Percentiles rank a stretch among this genome's conserved stretches.
These are phyloP conservation scores for Pyrus hybrid DNA, from an alignment of 331 rosid species.

Conservation along the genomic window DNA sequence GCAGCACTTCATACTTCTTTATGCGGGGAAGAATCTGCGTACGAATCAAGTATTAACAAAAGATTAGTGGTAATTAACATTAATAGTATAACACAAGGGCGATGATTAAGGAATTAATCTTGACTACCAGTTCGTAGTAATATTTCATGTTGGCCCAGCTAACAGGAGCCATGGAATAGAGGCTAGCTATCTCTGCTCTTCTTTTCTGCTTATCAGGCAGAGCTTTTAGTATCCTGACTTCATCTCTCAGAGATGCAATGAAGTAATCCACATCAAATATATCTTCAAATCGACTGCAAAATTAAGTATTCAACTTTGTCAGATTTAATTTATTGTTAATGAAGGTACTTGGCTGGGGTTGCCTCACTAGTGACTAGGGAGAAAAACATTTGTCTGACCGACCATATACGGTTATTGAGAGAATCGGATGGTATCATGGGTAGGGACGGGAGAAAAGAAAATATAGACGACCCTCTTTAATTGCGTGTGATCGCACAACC, in stretches of 20 bases:
- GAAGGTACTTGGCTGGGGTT: not conserved
- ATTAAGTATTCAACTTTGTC: not conserved
- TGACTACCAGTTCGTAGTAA: not conserved
- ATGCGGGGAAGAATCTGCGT: constrained; percentile 10
- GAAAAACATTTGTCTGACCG: no score
- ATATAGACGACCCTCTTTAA: no score
- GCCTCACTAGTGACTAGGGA: no score
- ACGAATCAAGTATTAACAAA: not conserved
- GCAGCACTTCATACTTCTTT: constrained; percentile 6
- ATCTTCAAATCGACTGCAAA: constrained; percentile 14
- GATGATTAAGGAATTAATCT: not conserved
- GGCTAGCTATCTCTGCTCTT: not conserved
- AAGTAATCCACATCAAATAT: constrained; percentile 22
- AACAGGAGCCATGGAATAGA: constrained; percentile 12
- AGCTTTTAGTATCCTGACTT: constrained; percentile 14
- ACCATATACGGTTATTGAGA: no score
- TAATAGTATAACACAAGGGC: not conserved
- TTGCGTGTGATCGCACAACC: no score
- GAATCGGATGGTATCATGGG: no score
- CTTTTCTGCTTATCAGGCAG: not conserved
- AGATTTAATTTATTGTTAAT: not conserved
- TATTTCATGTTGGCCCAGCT: constrained; percentile 18
- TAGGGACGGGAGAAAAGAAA: no score
- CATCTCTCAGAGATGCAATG: constrained; percentile 10
- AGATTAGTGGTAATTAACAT: not conserved